Base-by-base conservation (phyloP, 1,284 basidiomycete genomes). In the Phellopilus nigrolimitatus region DNA sequence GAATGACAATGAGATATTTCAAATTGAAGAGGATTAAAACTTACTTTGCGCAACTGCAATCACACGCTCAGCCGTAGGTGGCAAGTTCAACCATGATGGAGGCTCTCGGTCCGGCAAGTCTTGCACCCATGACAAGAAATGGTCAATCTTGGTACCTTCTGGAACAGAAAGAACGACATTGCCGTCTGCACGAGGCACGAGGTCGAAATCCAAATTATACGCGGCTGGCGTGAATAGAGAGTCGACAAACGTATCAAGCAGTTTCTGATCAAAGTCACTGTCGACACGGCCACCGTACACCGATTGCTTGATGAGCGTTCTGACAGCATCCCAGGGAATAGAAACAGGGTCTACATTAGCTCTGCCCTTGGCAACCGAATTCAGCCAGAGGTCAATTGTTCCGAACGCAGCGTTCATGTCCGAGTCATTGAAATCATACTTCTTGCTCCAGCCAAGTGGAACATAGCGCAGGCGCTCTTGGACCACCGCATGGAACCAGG, bases 371-470 rank as follows among this genome's bases (percentile, higher is more conserved):
- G 93, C 85, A 44, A 88, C 75, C 0, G 78, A 68, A 49, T 75
- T 78, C 49, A 97, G 75, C 92, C 94, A 97, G 1, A 82, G 75
- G 63, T 97, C 93, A 64, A 97, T 95, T 9, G 91, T 95, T 42
- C 79, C 79, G 66, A 92, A 87, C 0, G 94, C 93, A 9, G 94
- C 88, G n/a, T 86, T 81, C 78, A 95, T 88, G 64, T 98, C 95
- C 3, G 95, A 95, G 65, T 97, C 93, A 68, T 97, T 97, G 78
- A 97, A 97, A 67, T 97, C 95, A 69, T 97, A 97, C 0, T 79
- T 77, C 71, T 97, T 93, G 64, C 88, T 93, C 92, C 94, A 98
- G 0, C 95, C 94, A 21, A 98, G 75, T 4, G 95, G 95, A 7
- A 88, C 88, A 65, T 97, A 97, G 37, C 95, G 89, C 21, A 97